Evolutionary conservation across 2,329 filamentous ascomycete species (phyloP).

Genomic region (Fusarium pininemorale): DNA sequence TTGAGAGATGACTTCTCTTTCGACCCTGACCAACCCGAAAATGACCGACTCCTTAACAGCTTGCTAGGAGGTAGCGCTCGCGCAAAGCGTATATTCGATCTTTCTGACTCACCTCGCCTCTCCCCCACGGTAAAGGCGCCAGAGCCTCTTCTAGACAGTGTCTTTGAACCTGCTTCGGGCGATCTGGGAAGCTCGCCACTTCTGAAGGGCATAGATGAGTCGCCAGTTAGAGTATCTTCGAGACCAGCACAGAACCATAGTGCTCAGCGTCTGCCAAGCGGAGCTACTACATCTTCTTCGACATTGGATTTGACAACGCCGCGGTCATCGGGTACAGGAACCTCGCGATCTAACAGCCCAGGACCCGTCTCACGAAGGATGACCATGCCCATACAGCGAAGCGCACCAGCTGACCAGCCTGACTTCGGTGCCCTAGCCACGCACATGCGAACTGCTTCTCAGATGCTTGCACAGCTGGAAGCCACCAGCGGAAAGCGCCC

Average conservation of each 20-base stretch:
- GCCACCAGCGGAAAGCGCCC: conserved; percentile 82
- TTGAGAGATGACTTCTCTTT: conserved; percentile 85
- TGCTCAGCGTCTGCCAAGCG: conserved; percentile 67
- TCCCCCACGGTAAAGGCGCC: conserved; percentile 52
- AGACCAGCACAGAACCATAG: conserved; percentile 46
- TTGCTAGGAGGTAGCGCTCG: conserved; percentile 66
- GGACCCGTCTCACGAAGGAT: conserved; percentile 64
- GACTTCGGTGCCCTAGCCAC: conserved; percentile 85
- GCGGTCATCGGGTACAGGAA: conserved; percentile 73
- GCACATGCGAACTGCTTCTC: conserved; percentile 86
- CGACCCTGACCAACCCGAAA: conserved; percentile 77
- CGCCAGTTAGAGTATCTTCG: conserved; percentile 46
- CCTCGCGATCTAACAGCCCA: conserved; percentile 75
- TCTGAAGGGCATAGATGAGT: conserved; percentile 66
- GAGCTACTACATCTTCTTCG: conserved; percentile 67
- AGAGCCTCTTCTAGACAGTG: conserved; percentile 70
- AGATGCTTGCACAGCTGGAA: conserved; percentile 87
- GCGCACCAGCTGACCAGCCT: conserved; percentile 71
- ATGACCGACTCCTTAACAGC: conserved; percentile 69
- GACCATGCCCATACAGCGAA: conserved; percentile 65
- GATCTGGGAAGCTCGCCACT: conserved; percentile 80
- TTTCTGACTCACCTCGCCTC: conserved; percentile 70
- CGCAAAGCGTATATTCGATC: conserved; percentile 71
- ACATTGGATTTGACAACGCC: conserved; percentile 71
- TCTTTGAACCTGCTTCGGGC: conserved; percentile 83